These are phyloP conservation scores for Neurospora tetrasperma DNA, from an alignment of 495 filamentous ascomycete genomes.

Conservation along the genomic window DNA sequence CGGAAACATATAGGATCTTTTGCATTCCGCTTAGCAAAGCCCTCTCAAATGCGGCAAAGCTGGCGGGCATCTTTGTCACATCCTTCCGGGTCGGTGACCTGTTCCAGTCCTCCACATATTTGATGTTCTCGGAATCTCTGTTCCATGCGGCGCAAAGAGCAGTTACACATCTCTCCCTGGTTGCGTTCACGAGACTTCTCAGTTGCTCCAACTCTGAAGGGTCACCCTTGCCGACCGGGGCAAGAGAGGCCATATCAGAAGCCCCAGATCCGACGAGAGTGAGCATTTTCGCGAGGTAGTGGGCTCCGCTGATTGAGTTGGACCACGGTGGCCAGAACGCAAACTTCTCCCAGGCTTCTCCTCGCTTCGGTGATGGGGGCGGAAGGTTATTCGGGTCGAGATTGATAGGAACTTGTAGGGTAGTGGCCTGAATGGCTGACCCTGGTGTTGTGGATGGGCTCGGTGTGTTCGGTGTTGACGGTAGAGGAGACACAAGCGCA, in stretches of 20 bases:
- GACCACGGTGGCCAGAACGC: conserved; percentile 94
- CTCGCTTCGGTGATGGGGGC: conserved; percentile 61
- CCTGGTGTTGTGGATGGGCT: conserved; percentile 36
- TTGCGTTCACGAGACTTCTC: conserved; percentile 57
- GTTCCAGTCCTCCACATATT: conserved; percentile 86
- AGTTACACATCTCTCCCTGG: conserved; percentile 71
- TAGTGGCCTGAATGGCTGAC: conserved; percentile 9
- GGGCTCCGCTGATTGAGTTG: conserved; percentile 77
- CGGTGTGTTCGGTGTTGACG: conserved; percentile 61
- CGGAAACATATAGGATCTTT: conserved; percentile 85
- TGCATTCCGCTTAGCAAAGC: conserved; percentile 74
- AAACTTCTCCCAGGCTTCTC: conserved; percentile 84
- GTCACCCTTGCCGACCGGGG: conserved; percentile 49
- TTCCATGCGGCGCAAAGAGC: conserved; percentile 81
- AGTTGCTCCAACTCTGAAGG: conserved; percentile 52
- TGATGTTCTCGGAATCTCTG: conserved; percentile 78
- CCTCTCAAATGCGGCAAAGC: conserved; percentile 72
- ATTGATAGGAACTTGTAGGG: conserved; percentile 57
- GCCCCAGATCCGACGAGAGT: conserved; percentile 73
- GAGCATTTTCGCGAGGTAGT: conserved; percentile 76
- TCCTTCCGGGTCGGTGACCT: conserved; percentile 65
- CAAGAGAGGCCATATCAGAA: conserved; percentile 70
- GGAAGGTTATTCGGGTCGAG: conserved; percentile 68
- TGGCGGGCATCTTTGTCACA: conserved; percentile 78
- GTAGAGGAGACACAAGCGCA: conserved; percentile 67